Base-by-base conservation (phyloP, 768 basidiomycete species). In the Artomyces pyxidatus region DNA sequence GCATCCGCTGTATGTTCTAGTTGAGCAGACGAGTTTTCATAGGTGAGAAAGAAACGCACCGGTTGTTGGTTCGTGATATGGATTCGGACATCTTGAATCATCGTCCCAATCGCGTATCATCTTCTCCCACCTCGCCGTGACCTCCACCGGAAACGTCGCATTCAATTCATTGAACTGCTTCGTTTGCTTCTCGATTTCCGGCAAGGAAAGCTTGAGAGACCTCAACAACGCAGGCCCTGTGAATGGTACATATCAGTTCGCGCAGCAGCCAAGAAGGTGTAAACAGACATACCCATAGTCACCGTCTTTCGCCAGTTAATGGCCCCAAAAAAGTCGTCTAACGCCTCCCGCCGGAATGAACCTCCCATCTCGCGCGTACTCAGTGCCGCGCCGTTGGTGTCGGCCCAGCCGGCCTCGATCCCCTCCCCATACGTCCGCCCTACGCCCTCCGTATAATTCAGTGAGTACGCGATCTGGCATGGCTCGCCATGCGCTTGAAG, bases 381-480 rank as follows among this genome's bases (percentile, higher is more conserved):
- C 1, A 37, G 35, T 37, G 35, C 35, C 8, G 35, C 35, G 14
- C 35, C 19, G 8, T 6, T n/a, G n/a, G n/a, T n/a, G n/a, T n/a
- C n/a, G n/a, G n/a, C n/a, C n/a, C n/a, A n/a, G n/a, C n/a, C n/a
- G n/a, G n/a, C n/a, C n/a, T n/a, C n/a, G n/a, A n/a, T n/a, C n/a
- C n/a, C n/a, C n/a, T n/a, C n/a, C n/a, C n/a, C n/a, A n/a, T n/a
- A n/a, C n/a, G n/a, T n/a, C n/a, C n/a, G n/a, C n/a, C n/a, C n/a
- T n/a, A n/a, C n/a, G n/a, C n/a, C n/a, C n/a, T n/a, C n/a, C n/a
- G n/a, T n/a, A n/a, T n/a, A n/a, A n/a, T n/a, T n/a, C n/a, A n/a
- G n/a, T n/a, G 68, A 67, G 49, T 62, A 58, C 0, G 58, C 63
- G 3, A 44, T 19, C 14, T 61, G 60, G 43, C 65, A 65, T 16